phyloP scores from a whole-genome alignment of 805 yeast genomes.

The Ogataea ramenticola region DNA sequence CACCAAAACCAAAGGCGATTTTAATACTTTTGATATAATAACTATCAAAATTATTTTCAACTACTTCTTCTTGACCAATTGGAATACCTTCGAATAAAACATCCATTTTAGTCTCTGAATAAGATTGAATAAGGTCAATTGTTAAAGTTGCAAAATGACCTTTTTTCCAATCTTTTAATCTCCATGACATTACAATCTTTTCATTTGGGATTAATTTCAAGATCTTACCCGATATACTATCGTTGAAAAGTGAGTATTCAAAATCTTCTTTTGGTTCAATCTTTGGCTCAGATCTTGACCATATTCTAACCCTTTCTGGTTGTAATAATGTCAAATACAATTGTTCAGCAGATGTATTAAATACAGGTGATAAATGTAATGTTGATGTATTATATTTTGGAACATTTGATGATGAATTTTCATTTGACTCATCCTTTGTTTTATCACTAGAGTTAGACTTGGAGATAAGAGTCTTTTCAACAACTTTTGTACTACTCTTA shows the following conservation, averaged over 20 bases:
- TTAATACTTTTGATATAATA: slow-evolving; percentile 87
- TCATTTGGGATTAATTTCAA: slow-evolving; percentile 50
- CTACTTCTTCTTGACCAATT: slow-evolving; percentile 89
- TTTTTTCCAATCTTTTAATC: slow-evolving; percentile 81
- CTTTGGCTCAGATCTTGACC: slow-evolving; percentile 73
- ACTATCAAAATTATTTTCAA: slow-evolving; percentile 76
- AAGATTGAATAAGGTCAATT: slow-evolving; percentile 65
- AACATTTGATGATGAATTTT: slow-evolving; percentile 4
- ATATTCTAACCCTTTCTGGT: slow-evolving; percentile 74
- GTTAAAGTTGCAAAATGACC: slow-evolving; percentile 70
- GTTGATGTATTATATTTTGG: slow-evolving; percentile 10
- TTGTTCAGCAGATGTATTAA: slow-evolving; percentile 85
- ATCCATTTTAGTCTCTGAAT: slow-evolving; percentile 75
- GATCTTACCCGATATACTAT: slow-evolving; percentile 72
- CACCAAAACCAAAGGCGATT: slow-evolving; percentile 90
- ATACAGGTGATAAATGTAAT: slow-evolving; percentile 67
- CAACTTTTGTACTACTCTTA: slow-evolving; percentile 16
- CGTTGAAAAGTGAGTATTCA: slow-evolving; percentile 63
- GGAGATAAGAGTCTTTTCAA: slow-evolving; percentile 21
- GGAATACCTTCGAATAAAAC: slow-evolving; percentile 87
- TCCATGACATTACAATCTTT: slow-evolving; percentile 71
- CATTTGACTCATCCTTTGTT: too few relatives aligned
- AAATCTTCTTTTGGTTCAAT: slow-evolving; percentile 57
- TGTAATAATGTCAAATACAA: slow-evolving; percentile 71
- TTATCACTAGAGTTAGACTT: too few relatives aligned